phyloP scores from a whole-genome alignment of 139 green algal species.

The Haematococcus sp. region DNA sequence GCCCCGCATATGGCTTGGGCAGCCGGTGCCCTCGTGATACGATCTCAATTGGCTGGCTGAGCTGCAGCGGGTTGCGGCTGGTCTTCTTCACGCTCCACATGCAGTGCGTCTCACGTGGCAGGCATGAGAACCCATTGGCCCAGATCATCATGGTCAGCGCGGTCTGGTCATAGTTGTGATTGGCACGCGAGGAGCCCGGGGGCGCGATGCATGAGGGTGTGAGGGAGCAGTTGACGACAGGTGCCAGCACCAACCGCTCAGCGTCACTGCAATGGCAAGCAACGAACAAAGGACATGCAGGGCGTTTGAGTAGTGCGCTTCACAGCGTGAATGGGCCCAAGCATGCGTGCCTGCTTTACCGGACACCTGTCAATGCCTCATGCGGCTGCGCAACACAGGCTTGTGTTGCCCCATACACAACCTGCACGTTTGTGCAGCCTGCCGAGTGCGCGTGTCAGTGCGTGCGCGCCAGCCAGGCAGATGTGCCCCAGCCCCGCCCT shows the following conservation, averaged over 20 bases:
- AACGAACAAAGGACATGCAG: neutral
- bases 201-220: conserved; percentile 24
- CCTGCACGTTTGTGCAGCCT: too few species aligned
- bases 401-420: too few species aligned
- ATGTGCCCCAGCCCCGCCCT: neutral
- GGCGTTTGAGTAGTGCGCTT: too few species aligned
- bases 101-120: conserved; percentile 35
- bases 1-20: conserved; percentile 14
- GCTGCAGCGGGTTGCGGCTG: neutral
- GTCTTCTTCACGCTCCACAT: conserved; percentile 33
- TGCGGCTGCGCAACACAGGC: too few species aligned
- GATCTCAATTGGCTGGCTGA: conserved; percentile 19
- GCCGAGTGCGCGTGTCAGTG: too few species aligned
- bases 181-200: conserved; percentile 16
- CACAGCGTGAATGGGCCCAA: too few species aligned
- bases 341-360: neutral
- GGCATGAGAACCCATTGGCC: conserved; percentile 21
- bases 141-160: conserved; percentile 30
- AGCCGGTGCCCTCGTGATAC: conserved; percentile 19
- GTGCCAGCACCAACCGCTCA: conserved; percentile 28
- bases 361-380: neutral
- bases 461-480: too few species aligned
- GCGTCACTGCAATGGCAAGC: conserved; percentile 9
- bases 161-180: conserved; percentile 40
- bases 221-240: conserved; percentile 26